These are phyloP conservation scores for Fusarium equiseti DNA, from an alignment of 2,329 filamentous ascomycete species.

Conservation along the genomic window DNA sequence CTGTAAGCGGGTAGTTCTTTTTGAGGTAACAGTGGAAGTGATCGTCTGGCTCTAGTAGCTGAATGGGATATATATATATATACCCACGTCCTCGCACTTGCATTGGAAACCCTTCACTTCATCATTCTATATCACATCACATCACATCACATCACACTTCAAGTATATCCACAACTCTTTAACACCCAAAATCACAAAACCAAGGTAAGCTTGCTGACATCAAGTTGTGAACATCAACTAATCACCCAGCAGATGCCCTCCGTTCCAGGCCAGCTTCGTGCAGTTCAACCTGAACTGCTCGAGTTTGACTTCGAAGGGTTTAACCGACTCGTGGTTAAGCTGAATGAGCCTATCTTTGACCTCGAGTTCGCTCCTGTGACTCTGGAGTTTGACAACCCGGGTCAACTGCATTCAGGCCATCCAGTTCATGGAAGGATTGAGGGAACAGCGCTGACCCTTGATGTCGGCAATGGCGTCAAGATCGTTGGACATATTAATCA, in stretches of 20 bases:
- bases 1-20: too few species aligned
- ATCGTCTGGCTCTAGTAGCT: not conserved
- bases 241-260: not conserved
- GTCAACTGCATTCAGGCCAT: not conserved
- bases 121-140: not conserved
- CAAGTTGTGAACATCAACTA: not conserved
- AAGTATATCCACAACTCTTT: not conserved
- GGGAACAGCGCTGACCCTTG: not conserved
- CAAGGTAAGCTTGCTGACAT: not conserved
- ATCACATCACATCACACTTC: too few species aligned
- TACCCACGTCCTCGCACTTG: not conserved
- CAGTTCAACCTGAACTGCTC: not conserved
- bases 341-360: accelerated
- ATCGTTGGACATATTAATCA: accelerated
- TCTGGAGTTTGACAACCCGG: not conserved
- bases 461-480: accelerated
- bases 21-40: too few species aligned
- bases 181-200: accelerated
- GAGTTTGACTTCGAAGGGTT: accelerated
- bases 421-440: not conserved
- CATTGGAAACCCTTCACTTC: too few species aligned
- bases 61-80: not conserved
- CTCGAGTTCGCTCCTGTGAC: accelerated
- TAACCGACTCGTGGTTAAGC: accelerated
- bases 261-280: not conserved